Conservation (phyloP, 139 green algal genomes). For the Desmodesmus armatus region DNA sequence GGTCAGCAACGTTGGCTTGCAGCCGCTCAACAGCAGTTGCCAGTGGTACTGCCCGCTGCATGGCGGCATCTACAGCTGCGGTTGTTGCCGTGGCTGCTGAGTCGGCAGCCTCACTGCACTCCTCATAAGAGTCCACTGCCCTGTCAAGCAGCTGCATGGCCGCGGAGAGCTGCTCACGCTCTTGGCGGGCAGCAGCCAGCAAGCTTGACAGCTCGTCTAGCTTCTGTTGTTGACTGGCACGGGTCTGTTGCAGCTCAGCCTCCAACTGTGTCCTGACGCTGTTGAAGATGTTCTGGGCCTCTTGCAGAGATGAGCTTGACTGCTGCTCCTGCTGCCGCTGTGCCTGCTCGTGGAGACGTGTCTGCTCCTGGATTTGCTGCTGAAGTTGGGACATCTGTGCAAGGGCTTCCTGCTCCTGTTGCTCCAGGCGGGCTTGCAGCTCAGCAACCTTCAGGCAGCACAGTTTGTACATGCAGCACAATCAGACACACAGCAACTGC, state of each 20-base stretch:
- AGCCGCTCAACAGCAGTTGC: background rate
- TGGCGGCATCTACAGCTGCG: background rate
- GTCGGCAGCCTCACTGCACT: background rate
- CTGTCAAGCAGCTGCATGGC: background rate
- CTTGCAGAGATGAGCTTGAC: too few species aligned
- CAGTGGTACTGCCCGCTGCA: background rate
- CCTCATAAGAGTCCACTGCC: background rate
- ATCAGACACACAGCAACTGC: background rate
- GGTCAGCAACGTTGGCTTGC: background rate
- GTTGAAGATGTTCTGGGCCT: background rate
- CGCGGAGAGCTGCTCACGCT: background rate
- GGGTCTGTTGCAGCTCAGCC: conserved; percentile 9
- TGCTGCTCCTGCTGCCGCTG: conserved; percentile 9
- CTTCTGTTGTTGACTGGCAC: background rate
- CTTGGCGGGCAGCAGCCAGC: background rate
- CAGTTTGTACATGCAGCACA: too few species aligned
- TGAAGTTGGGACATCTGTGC: conserved; percentile 15
- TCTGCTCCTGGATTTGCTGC: conserved; percentile 6
- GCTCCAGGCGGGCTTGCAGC: background rate
- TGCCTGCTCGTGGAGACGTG: background rate
- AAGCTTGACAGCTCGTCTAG: background rate
- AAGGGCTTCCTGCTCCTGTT: background rate
- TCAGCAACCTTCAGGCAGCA: background rate
- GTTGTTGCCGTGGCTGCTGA: background rate
- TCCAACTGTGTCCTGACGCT: background rate